phyloP scores from a whole-genome alignment of 805 yeast genomes.

The Naumovozyma dairenensis region DNA sequence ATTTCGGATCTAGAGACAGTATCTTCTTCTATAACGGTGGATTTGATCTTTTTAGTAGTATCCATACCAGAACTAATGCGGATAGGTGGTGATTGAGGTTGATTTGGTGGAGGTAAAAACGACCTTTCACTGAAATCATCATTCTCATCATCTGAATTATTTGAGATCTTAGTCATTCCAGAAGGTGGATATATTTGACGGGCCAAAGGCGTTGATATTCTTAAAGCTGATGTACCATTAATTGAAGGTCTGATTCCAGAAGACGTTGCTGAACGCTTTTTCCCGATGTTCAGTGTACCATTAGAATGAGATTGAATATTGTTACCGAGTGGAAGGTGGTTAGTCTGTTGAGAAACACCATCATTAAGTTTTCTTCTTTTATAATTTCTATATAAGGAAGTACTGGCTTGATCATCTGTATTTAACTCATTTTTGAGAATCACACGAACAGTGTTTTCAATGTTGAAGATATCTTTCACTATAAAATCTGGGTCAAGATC shows the following conservation, averaged over 20 bases:
- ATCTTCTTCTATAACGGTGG: slow-evolving; percentile 25
- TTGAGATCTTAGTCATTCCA: slow-evolving; percentile 8
- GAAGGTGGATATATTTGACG: slow-evolving; percentile 32
- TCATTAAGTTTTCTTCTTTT: slow-evolving; percentile 20
- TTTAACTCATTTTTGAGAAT: slow-evolving; percentile 34
- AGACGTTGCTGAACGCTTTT: slow-evolving; percentile 14
- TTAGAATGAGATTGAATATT: slow-evolving; percentile 4
- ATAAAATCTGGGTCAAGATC: slow-evolving; percentile 73
- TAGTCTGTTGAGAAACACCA: slow-evolving; percentile 8
- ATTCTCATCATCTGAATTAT: slow-evolving; percentile 27
- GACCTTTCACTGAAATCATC: slow-evolving; percentile 27
- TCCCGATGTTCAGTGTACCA: slow-evolving; percentile 16
- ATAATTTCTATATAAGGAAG: slow-evolving; percentile 17
- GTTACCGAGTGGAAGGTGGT: slow-evolving; percentile 3
- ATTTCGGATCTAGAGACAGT: slow-evolving; percentile 31
- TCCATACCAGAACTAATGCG: slow-evolving; percentile 30
- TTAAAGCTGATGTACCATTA: slow-evolving; percentile 11
- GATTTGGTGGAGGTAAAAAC: slow-evolving; percentile 30
- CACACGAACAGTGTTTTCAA: slow-evolving; percentile 38
- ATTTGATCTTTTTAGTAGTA: slow-evolving; percentile 24
- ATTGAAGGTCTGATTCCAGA: slow-evolving; percentile 5
- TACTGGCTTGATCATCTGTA: slow-evolving; percentile 17
- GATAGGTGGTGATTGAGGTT: slow-evolving; percentile 31
- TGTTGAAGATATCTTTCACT: slow-evolving; percentile 54
- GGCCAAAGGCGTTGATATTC: slow-evolving; percentile 33